Evolutionary conservation across 441 rosid genomes (phyloP).

Genomic region (Eutrema salsugineum): DNA sequence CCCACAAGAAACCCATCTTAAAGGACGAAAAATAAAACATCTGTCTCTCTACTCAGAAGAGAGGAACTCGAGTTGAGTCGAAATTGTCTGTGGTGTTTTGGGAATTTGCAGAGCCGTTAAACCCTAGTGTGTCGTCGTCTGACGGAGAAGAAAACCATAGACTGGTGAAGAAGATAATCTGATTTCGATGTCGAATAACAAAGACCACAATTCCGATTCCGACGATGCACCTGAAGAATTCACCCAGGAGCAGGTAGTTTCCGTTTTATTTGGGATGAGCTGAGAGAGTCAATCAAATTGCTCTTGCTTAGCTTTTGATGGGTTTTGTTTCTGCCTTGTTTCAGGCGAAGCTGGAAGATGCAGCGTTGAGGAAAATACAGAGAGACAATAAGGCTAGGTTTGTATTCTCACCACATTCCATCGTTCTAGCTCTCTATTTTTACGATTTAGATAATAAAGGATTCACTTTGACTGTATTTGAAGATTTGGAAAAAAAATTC

Average conservation of each 20-base stretch:
- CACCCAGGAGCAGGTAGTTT: conserved; percentile 65
- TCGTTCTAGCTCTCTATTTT: not conserved
- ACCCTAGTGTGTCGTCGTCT: conserved; percentile 12
- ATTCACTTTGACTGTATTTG: not conserved
- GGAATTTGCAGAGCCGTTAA: conserved; percentile 29
- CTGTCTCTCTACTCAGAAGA: not conserved
- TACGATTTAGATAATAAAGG: not conserved
- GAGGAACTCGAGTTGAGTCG: not conserved
- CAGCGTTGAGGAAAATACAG: conserved; percentile 51
- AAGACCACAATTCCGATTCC: conserved; percentile 59
- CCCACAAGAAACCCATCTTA: conserved; percentile 5
- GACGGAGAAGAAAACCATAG: conserved; percentile 18
- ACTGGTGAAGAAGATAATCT: not conserved
- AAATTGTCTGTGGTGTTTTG: not conserved
- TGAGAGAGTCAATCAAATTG: not conserved
- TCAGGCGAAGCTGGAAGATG: conserved; percentile 65
- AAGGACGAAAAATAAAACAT: not conserved
- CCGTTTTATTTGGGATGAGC: not conserved
- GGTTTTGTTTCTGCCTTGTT: not conserved
- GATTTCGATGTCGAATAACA: conserved; percentile 40
- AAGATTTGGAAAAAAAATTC: not conserved
- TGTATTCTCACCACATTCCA: not conserved
- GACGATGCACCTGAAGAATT: conserved; percentile 73
- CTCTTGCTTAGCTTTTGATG: not conserved
- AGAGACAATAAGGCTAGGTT: conserved; percentile 70